These are phyloP conservation scores for Eragrostis curvula DNA, from an alignment of 176 grass and related monocot species.

Conservation along the genomic window DNA sequence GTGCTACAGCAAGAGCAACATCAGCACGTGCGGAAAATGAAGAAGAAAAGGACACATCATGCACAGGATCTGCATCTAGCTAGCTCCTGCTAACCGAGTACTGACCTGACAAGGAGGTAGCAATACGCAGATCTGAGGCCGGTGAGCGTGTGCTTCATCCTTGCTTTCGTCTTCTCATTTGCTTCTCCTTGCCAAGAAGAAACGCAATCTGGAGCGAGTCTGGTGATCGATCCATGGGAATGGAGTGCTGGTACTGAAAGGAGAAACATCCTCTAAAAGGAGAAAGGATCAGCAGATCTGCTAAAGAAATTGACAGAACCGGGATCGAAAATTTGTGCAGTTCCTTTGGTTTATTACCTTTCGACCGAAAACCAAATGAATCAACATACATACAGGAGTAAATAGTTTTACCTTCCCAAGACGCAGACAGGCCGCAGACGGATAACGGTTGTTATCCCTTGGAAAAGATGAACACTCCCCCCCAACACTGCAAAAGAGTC, in stretches of 20 bases:
- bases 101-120: constrained; percentile 27
- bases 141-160: neutral
- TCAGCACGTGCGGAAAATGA: constrained; percentile 33
- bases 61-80: constrained; percentile 37
- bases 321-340: neutral
- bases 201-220: neutral
- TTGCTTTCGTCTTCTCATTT: neutral
- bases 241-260: neutral
- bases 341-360: neutral
- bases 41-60: constrained; percentile 39
- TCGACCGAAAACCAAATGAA: neutral
- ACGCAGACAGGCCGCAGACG: constrained; percentile 20
- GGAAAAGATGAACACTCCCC: constrained; percentile 46
- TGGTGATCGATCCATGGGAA: constrained; percentile 8
- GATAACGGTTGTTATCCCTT: constrained; percentile 15
- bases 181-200: neutral
- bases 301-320: neutral
- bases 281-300: constrained; percentile 22
- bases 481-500: neutral
- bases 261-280: constrained; percentile 5
- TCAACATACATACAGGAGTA: neutral
- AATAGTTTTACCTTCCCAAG: constrained; percentile 35
- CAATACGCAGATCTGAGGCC: constrained; percentile 37
- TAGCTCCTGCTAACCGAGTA: constrained; percentile 2
- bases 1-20: neutral